phyloP scores from a whole-genome alignment of 805 yeast species.

The Wickerhamiella spandovensis region DNA sequence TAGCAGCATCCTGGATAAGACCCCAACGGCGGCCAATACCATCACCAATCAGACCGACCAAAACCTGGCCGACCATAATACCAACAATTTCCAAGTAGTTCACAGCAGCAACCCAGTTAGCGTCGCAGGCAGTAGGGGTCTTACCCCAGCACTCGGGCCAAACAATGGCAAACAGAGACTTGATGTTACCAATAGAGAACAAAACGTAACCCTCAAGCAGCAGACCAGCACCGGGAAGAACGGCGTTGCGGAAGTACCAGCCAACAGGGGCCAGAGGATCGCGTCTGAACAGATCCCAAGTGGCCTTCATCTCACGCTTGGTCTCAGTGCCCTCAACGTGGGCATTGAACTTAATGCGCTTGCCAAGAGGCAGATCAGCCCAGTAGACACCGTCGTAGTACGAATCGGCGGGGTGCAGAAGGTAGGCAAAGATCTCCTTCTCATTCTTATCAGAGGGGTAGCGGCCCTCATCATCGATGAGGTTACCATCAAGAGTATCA shows the following conservation, averaged over 20 bases:
- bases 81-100: conserved; percentile 29
- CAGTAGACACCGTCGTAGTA: conserved; percentile 26
- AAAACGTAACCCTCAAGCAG: conserved; percentile 28
- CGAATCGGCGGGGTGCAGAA: conserved; percentile 24
- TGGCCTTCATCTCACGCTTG: conserved; percentile 16
- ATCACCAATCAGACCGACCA: conserved; percentile 45
- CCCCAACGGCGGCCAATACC: conserved; percentile 50
- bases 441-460: conserved; percentile 22
- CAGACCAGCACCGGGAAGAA: conserved; percentile 29
- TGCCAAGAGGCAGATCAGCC: conserved; percentile 25
- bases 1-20: conserved; percentile 42
- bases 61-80: conserved; percentile 48
- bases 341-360: conserved; percentile 21
- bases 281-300: conserved; percentile 19
- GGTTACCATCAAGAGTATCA: conserved; percentile 27
- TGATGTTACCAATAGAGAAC: conserved; percentile 27
- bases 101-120: conserved; percentile 26
- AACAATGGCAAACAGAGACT: conserved; percentile 20
- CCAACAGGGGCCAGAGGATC: conserved; percentile 26
- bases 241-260: conserved; percentile 26
- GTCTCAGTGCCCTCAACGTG: conserved; percentile 21
- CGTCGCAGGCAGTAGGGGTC: conserved; percentile 20
- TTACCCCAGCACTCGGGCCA: conserved; percentile 28
- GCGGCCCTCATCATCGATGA: conserved; percentile 18
- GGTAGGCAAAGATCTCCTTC: conserved; percentile 23